Evolutionary conservation across 306 rosid species (phyloP).

Genomic region (Rubus idaeus): DNA sequence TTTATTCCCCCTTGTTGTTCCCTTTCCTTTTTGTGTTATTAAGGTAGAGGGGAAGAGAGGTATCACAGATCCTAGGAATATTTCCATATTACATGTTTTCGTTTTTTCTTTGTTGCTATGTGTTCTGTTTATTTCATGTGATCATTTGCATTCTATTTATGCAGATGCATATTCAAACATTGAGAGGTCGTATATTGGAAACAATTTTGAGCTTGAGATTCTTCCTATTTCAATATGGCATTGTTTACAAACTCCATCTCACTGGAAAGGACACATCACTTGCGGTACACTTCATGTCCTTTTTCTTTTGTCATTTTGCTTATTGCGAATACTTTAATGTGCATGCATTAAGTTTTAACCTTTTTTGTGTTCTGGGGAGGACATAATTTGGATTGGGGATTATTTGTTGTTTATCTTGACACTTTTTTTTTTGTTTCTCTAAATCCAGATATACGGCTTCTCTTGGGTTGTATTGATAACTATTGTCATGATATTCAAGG

Average conservation of each 20-base stretch:
- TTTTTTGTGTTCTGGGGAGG: not conserved
- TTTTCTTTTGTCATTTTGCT: not conserved
- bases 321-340: not conserved
- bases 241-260: constrained; percentile 86
- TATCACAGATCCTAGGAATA: not conserved
- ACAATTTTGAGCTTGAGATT: constrained; percentile 86
- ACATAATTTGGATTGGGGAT: not conserved
- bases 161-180: constrained; percentile 81
- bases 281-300: constrained; percentile 54
- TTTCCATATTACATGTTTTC: not conserved
- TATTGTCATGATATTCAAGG: constrained; percentile 84
- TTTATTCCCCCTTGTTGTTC: not conserved
- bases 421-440: constrained; percentile 17
- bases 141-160: constrained; percentile 22
- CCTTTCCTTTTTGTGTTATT: not conserved
- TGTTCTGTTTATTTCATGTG: constrained; percentile 16
- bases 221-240: constrained; percentile 73
- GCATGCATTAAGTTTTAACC: no score
- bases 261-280: constrained; percentile 72
- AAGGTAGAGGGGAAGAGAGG: not conserved
- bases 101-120: not conserved
- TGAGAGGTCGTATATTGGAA: constrained; percentile 90
- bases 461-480: constrained; percentile 82
- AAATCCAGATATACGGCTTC: constrained; percentile 75
- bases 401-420: constrained; percentile 20